These are phyloP conservation scores for Lablab purpureus DNA, from an alignment of 306 rosid genomes.

Conservation along the genomic window DNA sequence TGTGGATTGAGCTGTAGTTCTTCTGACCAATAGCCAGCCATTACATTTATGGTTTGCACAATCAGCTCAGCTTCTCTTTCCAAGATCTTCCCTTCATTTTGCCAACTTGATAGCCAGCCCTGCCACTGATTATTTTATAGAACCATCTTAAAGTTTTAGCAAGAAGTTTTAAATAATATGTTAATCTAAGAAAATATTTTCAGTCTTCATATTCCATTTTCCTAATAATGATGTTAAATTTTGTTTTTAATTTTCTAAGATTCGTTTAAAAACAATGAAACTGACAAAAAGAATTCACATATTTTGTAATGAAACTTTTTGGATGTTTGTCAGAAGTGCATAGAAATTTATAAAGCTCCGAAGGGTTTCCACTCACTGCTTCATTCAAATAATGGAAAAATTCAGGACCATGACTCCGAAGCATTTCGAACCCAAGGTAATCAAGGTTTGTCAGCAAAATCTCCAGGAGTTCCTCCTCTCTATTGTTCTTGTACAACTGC, in stretches of 20 bases:
- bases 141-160: not conserved
- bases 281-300: not conserved
- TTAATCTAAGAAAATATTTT: not conserved
- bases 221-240: no score
- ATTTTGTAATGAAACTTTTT: not conserved
- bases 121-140: constrained; percentile 64
- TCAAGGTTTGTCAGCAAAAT: constrained; percentile 64
- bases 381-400: constrained; percentile 53
- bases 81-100: constrained; percentile 55
- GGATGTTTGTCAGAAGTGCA: not conserved
- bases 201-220: not conserved
- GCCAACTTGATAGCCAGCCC: constrained; percentile 73
- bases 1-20: constrained; percentile 56
- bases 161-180: not conserved
- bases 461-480: constrained; percentile 57
- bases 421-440: constrained; percentile 58
- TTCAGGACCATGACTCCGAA: constrained; percentile 57
- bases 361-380: constrained; percentile 62
- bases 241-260: not conserved
- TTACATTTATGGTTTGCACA: constrained; percentile 65
- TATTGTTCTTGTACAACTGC: constrained; percentile 45
- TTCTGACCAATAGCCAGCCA: constrained; percentile 56
- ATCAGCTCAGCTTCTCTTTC: constrained; percentile 68
- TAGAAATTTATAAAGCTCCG: constrained; percentile 10
- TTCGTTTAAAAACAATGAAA: not conserved